Evolutionary conservation across 2,329 filamentous ascomycete species (phyloP), one percentile per base, ranked within the genome.

Genomic region (Ploettnerulaceae sp.): DNA sequence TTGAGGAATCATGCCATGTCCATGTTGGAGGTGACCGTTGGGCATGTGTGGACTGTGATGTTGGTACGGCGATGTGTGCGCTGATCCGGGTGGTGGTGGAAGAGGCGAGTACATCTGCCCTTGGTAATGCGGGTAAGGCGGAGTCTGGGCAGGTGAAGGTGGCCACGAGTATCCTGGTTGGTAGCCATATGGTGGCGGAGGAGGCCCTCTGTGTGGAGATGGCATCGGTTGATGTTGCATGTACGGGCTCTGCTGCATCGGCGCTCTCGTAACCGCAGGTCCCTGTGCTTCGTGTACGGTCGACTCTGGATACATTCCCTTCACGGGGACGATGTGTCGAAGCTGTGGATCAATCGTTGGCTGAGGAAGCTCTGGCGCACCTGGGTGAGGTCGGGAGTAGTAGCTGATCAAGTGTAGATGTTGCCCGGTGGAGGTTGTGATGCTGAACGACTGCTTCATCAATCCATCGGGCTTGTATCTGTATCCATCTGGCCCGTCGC

Each of bases 361-460:
- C 61, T 93, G 86, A 55, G 81, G 79, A 22, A 97, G 75, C 40
- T 85, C 85, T 48, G 81, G 77, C 21, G 82, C 76, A 25, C 80
- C 79, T 3, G 86, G 80, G 48, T 88, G 81, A 21, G 87, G 86
- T 46, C 90, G 79, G 3, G 89, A 86, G 68, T 90, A 97, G 71
- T 98, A 98, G 60, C 91, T 96, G 69, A 98, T 98, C 41, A 98
- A 77, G 69, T 98, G 93, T 2, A 98, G 81, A 64, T 97, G 93
- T 61, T 96, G 89, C 55, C 89, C 80, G 28, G 76, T 82, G 1
- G 86, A 89, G 1, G 93, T 97, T 17, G 90, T 96, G 69, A 98
- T 97, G 70, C 91, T 97, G 75, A 97, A 98, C 0, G 93, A 97
- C 69, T 98, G 93, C 77, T 98, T 98, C 89, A 97, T 96, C 3